A percentile compares a stretch with the other conserved stretches of the same genome.
Conservation (phyloP, 257 asterid genomes). For the Scutellaria galericulata region DNA sequence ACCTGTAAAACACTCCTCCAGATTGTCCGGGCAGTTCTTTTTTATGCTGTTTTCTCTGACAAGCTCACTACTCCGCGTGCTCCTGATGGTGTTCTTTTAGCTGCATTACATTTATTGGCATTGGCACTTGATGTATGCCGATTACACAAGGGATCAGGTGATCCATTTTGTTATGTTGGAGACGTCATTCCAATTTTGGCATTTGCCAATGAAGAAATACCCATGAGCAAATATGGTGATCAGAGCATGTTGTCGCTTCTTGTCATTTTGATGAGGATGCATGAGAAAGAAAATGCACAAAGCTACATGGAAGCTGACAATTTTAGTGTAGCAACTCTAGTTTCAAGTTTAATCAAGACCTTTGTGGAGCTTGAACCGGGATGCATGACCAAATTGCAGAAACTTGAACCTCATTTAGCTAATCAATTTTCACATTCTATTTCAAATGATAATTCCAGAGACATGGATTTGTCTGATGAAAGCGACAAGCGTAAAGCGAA, state of each 20-base stretch:
- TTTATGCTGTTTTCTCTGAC: slow-evolving; percentile 76
- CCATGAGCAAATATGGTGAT: slow-evolving; percentile 59
- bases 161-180: slow-evolving; percentile 50
- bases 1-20: slow-evolving; percentile 80
- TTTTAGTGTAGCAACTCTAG: slow-evolving; percentile 59
- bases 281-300: slow-evolving; percentile 63
- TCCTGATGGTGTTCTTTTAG: slow-evolving; percentile 77
- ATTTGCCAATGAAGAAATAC: slow-evolving; percentile 75
- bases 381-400: slow-evolving; percentile 75
- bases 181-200: slow-evolving; percentile 77
- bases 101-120: slow-evolving; percentile 87
- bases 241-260: slow-evolving; percentile 95
- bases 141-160: slow-evolving; percentile 62
- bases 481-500: slow-evolving; percentile 83
- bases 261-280: slow-evolving; percentile 77
- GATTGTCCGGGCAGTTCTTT: slow-evolving; percentile 78
- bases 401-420: slow-evolving; percentile 77
- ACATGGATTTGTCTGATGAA: slow-evolving; percentile 52
- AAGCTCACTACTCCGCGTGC: slow-evolving; percentile 65
- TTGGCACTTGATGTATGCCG: slow-evolving; percentile 81
- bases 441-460: slow-evolving; percentile 43
- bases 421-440: slow-evolving; percentile 57
- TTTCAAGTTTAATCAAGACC: slow-evolving; percentile 62
- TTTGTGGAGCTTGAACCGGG: slow-evolving; percentile 80
- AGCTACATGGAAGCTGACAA: slow-evolving; percentile 66